Conservation (phyloP, 768 basidiomycete species). For the Fistulinella prunicolor region DNA sequence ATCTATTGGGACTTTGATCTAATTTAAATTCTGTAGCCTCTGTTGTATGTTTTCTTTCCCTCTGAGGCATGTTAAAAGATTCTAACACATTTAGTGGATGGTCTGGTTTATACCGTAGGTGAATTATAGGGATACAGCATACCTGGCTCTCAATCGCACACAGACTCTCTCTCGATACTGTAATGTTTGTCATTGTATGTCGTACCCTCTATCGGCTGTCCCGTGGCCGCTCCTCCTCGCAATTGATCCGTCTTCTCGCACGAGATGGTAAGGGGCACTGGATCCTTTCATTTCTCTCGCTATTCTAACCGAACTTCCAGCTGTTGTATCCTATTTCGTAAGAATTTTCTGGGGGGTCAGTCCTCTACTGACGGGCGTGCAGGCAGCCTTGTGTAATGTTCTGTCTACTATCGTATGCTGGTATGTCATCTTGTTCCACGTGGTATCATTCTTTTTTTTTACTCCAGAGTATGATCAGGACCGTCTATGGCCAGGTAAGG, state of each 20-base stretch:
- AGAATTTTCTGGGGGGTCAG: not conserved
- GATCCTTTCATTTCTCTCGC: not conserved
- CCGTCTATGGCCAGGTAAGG: not conserved
- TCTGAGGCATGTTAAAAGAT: not conserved
- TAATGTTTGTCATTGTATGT: not conserved
- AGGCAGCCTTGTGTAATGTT: not conserved
- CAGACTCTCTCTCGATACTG: constrained; percentile 2
- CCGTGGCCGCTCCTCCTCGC: not conserved
- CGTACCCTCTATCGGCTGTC: not conserved
- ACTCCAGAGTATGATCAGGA: not conserved
- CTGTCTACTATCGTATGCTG: not conserved
- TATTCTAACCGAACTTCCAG: not conserved
- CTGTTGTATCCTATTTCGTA: not conserved
- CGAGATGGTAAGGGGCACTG: constrained; percentile 11
- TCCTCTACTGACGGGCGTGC: not conserved
- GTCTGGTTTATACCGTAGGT: not conserved
- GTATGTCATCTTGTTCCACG: not conserved
- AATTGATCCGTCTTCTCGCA: not conserved
- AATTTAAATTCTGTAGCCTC: not conserved
- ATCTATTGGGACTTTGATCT: not conserved
- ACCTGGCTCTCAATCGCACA: too few species aligned
- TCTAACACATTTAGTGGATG: not conserved
- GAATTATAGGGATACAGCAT: too few species aligned
- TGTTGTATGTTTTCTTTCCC: constrained; percentile 5
- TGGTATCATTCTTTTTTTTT: not conserved